Conservation (phyloP, 768 basidiomycete genomes). For the Leccinum uliginosum region DNA sequence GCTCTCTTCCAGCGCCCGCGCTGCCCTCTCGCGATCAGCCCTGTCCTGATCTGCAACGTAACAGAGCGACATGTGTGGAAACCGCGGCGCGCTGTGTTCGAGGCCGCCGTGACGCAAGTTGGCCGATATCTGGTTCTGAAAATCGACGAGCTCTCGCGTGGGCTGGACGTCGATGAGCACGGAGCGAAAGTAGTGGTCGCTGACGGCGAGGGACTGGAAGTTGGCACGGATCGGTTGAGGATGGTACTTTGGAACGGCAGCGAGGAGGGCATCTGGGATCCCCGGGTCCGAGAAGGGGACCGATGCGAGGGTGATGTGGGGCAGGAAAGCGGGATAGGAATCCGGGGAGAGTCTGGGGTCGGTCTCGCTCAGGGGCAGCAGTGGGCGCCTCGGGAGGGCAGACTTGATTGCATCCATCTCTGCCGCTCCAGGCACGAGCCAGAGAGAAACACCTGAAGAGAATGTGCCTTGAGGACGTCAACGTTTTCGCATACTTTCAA, state of each 20-base stretch:
- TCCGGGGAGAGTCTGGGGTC: conserved; percentile 21
- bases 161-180: conserved; percentile 54
- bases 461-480: background rate
- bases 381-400: conserved; percentile 41
- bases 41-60: conserved; percentile 70
- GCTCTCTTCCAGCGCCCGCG: conserved; percentile 37
- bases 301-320: conserved; percentile 67
- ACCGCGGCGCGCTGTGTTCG: conserved; percentile 49
- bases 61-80: conserved; percentile 70
- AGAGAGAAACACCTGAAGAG: conserved; percentile 53
- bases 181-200: conserved; percentile 66
- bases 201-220: conserved; percentile 54
- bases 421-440: conserved; percentile 59
- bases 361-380: conserved; percentile 1
- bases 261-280: conserved; percentile 27
- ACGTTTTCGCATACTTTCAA: background rate
- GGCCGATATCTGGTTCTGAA: conserved; percentile 48
- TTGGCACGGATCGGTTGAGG: conserved; percentile 33
- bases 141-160: conserved; percentile 39
- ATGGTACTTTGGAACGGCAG: conserved; percentile 36
- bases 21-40: conserved; percentile 45
- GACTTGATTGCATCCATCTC: conserved; percentile 42
- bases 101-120: conserved; percentile 31
- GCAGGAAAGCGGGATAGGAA: conserved; percentile 59
- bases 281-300: conserved; percentile 25